phyloP scores from a whole-genome alignment of 345 rosid genomes.

The Eucalyptus melliodora region DNA sequence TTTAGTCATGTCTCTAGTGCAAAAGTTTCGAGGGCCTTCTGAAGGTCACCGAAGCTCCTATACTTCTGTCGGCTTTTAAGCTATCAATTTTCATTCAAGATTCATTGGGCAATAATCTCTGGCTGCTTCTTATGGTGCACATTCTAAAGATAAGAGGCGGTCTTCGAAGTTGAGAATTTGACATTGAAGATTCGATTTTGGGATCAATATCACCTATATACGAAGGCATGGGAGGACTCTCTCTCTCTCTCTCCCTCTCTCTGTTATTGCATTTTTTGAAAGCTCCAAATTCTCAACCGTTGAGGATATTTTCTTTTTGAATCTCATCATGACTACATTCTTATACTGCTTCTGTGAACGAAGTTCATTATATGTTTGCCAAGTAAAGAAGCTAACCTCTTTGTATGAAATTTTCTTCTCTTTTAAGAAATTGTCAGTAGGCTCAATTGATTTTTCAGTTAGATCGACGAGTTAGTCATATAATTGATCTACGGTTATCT shows the following conservation, averaged over 20 bases:
- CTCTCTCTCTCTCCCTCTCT: neutral
- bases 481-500: neutral
- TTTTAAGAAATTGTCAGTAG: neutral
- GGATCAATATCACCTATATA: neutral
- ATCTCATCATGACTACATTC: neutral
- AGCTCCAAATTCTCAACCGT: neutral
- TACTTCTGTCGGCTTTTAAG: conserved; percentile 60
- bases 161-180: neutral
- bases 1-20: conserved; percentile 33
- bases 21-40: conserved; percentile 49
- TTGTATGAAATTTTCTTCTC: neutral
- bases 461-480: neutral
- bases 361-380: neutral
- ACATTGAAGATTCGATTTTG: neutral
- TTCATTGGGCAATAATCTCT: neutral
- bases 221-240: neutral
- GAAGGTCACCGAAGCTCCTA: conserved; percentile 46
- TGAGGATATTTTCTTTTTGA: neutral
- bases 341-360: neutral
- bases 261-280: neutral
- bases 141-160: neutral
- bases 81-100: neutral
- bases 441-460: neutral
- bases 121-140: neutral
- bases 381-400: neutral